A percentile compares a stretch with the other conserved stretches of the same genome.
Conservation (phyloP, 2,329 filamentous ascomycete species). For the Claviceps sorghi region DNA sequence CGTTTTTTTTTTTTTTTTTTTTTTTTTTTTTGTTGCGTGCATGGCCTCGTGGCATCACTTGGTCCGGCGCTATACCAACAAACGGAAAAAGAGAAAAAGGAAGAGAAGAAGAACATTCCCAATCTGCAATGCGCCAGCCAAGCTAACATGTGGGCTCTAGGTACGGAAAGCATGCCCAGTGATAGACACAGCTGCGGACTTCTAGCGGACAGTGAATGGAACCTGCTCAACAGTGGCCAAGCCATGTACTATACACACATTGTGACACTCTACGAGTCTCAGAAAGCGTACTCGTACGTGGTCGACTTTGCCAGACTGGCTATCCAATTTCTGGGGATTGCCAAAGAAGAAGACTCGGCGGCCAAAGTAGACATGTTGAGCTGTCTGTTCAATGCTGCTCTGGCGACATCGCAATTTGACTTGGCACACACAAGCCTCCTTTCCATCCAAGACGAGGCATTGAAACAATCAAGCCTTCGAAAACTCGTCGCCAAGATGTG, state of each 20-base stretch:
- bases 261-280: conserved; percentile 64
- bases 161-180: conserved; percentile 29
- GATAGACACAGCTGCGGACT: conserved; percentile 49
- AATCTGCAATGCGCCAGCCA: not conserved
- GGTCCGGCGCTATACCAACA: no score
- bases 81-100: no score
- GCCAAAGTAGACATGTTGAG: conserved; percentile 60
- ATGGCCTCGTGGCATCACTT: not conserved
- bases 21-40: not conserved
- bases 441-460: conserved; percentile 53
- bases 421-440: conserved; percentile 68
- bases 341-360: conserved; percentile 16
- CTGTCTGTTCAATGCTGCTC: conserved; percentile 68
- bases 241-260: conserved; percentile 81
- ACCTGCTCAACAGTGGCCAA: conserved; percentile 53
- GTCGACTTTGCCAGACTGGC: conserved; percentile 70
- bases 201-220: conserved; percentile 62
- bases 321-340: conserved; percentile 41
- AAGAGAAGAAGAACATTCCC: no score
- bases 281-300: conserved; percentile 64
- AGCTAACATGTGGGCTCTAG: conserved; percentile 15
- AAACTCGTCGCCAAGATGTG: conserved; percentile 58
- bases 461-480: conserved; percentile 59
- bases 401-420: conserved; percentile 67
- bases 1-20: not conserved